Evolutionary conservation across 345 rosid species (phyloP).

Genomic region (Eucalyptus melliodora): DNA sequence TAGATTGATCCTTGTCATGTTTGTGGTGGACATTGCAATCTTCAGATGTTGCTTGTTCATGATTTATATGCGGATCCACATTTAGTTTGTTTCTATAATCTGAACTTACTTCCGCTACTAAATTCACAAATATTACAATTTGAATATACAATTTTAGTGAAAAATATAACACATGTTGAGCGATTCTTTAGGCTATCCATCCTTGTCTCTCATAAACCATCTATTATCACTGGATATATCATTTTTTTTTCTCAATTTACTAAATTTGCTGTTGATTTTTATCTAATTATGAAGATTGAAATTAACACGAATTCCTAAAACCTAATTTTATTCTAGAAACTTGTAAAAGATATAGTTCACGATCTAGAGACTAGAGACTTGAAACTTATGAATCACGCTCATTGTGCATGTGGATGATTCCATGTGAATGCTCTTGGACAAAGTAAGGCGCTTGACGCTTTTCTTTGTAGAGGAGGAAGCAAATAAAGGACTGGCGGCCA

Average conservation of each 20-base stretch:
- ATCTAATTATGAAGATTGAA: not conserved
- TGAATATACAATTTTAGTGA: not conserved
- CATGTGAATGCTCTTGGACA: not conserved
- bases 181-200: not conserved
- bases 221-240: not conserved
- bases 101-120: rapidly evolving
- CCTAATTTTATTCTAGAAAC: not conserved
- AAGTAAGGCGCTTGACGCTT: not conserved
- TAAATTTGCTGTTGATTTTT: not conserved
- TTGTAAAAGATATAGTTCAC: not conserved
- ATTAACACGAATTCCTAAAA: not conserved
- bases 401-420: not conserved
- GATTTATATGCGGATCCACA: not conserved
- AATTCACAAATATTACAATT: not conserved
- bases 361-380: not conserved
- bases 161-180: not conserved
- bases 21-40: not conserved
- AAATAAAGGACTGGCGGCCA: not conserved
- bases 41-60: not conserved
- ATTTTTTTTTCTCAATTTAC: not conserved
- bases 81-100: not conserved
- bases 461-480: not conserved
- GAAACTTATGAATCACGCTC: not conserved
- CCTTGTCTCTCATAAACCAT: not conserved
- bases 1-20: not conserved